These are phyloP conservation scores for Exserohilum turcica DNA, from an alignment of 2,329 filamentous ascomycete genomes.

Conservation along the genomic window DNA sequence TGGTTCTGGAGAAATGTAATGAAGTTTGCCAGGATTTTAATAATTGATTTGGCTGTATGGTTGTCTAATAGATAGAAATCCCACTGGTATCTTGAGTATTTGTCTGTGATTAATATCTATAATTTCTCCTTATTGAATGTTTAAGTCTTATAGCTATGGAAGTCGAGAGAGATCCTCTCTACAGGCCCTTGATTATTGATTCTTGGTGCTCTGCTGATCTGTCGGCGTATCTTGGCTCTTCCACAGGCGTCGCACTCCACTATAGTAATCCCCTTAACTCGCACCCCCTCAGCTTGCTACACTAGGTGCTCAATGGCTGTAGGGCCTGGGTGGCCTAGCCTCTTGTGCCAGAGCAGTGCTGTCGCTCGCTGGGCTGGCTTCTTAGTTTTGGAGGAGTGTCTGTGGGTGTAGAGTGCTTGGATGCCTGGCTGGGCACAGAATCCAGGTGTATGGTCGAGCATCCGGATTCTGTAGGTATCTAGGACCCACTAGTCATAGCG, in stretches of 20 bases:
- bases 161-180: neutral
- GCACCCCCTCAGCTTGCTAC: neutral
- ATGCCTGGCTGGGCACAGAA: too few relatives aligned
- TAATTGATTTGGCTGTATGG: neutral
- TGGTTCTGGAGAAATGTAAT: neutral
- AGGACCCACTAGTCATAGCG: too few relatives aligned
- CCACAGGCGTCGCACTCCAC: neutral
- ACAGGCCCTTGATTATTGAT: neutral
- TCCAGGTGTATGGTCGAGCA: too few relatives aligned
- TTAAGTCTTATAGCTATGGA: too few relatives aligned
- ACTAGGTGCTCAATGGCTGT: neutral
- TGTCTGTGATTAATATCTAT: neutral
- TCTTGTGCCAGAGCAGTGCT: neutral
- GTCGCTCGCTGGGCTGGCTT: neutral
- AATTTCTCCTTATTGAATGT: too few relatives aligned
- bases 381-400: neutral
- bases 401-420: too few relatives aligned
- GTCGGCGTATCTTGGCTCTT: neutral
- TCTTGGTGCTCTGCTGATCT: neutral
- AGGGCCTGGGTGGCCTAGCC: neutral
- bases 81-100: neutral
- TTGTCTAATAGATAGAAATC: neutral
- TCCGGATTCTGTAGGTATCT: too few relatives aligned
- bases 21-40: neutral
- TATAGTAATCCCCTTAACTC: neutral